A percentile compares a stretch with the other conserved stretches of the same genome.
Evolutionary conservation across 225 moss, liverwort and hornwort genomes (phyloP).

Genomic region (Straminergon stramineum): DNA sequence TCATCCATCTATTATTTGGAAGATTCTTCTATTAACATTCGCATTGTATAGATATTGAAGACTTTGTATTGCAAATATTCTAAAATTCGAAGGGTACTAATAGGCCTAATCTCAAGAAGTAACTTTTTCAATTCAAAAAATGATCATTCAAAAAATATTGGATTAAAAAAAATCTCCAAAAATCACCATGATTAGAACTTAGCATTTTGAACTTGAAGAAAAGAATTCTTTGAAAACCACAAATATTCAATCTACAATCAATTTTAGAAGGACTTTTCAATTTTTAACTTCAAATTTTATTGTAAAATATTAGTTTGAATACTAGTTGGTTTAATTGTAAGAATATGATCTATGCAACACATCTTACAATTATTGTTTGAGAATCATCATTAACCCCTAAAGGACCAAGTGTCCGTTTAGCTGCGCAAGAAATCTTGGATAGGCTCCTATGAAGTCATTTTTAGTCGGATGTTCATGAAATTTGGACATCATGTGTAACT

Average conservation of each 20-base stretch:
- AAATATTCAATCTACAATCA: neutral
- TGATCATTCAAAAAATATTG: neutral
- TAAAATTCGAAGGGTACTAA: rapidly evolving
- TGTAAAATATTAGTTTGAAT: neutral
- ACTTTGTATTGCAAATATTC: neutral
- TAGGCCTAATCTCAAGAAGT: rapidly evolving
- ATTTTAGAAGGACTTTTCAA: neutral
- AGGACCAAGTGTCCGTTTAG: too few species aligned
- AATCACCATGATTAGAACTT: neutral
- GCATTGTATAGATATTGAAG: neutral
- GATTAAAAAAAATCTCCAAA: too few species aligned
- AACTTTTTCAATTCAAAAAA: neutral
- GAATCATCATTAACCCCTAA: neutral
- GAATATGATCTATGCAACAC: neutral
- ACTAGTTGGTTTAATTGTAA: neutral
- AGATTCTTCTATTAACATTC: neutral
- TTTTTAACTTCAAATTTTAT: neutral
- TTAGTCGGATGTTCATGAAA: too few species aligned
- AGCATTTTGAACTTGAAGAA: neutral
- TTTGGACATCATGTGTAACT: too few species aligned
- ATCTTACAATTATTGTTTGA: neutral
- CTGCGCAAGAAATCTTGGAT: too few species aligned
- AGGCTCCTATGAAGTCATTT: too few species aligned
- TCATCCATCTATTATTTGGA: rapidly evolving
- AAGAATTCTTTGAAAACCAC: neutral